These are phyloP conservation scores for Lagerstroemia speciosa DNA, from an alignment of 345 rosid species.

Conservation along the genomic window DNA sequence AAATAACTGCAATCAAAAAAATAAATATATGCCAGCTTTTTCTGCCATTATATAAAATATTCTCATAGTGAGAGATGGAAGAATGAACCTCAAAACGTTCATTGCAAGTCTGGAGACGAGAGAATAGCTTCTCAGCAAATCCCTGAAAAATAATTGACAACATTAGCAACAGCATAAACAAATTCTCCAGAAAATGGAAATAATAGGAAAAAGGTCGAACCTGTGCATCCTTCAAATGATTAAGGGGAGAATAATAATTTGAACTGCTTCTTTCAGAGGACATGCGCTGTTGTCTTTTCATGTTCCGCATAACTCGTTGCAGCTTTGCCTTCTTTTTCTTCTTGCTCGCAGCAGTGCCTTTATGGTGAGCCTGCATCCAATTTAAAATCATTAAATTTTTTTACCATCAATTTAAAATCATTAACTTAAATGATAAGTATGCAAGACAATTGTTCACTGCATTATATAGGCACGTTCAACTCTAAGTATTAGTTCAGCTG, in stretches of 20 bases:
- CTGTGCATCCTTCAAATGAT: slow-evolving; percentile 83
- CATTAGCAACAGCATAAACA: not conserved
- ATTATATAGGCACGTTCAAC: not conserved
- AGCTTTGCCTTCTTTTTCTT: slow-evolving; percentile 94
- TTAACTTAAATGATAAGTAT: not conserved
- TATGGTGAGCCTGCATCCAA: slow-evolving; percentile 56
- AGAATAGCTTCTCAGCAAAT: slow-evolving; percentile 70
- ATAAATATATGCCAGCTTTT: not conserved
- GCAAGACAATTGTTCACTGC: not conserved
- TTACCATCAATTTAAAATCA: slow-evolving; percentile 12
- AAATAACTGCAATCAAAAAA: not conserved
- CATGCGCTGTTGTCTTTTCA: slow-evolving; percentile 70
- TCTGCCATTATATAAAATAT: not conserved
- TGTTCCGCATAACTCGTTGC: slow-evolving; percentile 66
- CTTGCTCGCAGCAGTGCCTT: slow-evolving; percentile 83
- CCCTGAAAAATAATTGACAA: slow-evolving; percentile 34
- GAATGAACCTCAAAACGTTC: slow-evolving; percentile 73
- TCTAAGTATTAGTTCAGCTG: not conserved
- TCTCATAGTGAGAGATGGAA: not conserved
- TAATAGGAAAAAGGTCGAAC: slow-evolving; percentile 23
- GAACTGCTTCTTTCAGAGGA: slow-evolving; percentile 40
- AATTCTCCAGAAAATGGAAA: not conserved
- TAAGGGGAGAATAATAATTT: slow-evolving; percentile 69
- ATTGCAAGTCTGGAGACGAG: slow-evolving; percentile 82
- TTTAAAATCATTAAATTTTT: not conserved